Evolutionary conservation across 257 asterid genomes (phyloP).

Genomic region (Cordia subcordata): DNA sequence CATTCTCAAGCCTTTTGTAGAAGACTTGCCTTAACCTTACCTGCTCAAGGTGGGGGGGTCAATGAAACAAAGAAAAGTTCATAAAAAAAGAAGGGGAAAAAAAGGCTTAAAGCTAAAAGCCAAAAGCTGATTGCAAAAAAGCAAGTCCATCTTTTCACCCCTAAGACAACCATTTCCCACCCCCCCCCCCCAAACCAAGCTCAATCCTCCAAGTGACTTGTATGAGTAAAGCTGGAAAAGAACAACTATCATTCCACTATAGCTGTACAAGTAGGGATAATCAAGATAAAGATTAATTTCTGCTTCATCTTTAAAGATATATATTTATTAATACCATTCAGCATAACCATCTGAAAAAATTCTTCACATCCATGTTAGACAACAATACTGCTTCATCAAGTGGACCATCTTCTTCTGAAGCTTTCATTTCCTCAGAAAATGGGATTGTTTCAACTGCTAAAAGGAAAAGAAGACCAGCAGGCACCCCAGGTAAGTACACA

Average conservation of each 20-base stretch:
- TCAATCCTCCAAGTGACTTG: too few relatives aligned
- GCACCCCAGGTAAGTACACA: conserved; percentile 24
- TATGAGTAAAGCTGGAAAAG: conserved; percentile 11
- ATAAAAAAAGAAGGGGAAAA: too few relatives aligned
- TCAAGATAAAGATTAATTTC: too few relatives aligned
- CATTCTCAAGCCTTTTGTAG: conserved; percentile 2
- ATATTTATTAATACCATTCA: not conserved
- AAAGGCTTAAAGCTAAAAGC: conserved; percentile 23
- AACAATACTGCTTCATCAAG: conserved; percentile 14
- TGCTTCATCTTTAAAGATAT: not conserved
- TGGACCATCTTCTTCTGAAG: conserved; percentile 27
- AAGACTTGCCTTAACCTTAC: conserved; percentile 24
- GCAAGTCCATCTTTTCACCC: conserved; percentile 18
- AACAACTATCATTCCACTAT: not conserved
- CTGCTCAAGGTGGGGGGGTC: conserved; percentile 25
- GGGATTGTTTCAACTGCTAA: conserved; percentile 5
- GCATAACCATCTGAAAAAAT: not conserved
- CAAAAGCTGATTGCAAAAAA: conserved; percentile 29
- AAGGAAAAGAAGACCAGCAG: conserved; percentile 31
- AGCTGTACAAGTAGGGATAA: too few relatives aligned
- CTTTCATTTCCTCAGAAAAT: conserved; percentile 24
- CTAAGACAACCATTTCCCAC: not conserved
- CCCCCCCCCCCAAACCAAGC: not conserved
- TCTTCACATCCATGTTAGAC: conserved; percentile 23
- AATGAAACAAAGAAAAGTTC: conserved; percentile 24